phyloP scores from a whole-genome alignment of 2,329 filamentous ascomycete genomes.

The Helminthosporium solani region DNA sequence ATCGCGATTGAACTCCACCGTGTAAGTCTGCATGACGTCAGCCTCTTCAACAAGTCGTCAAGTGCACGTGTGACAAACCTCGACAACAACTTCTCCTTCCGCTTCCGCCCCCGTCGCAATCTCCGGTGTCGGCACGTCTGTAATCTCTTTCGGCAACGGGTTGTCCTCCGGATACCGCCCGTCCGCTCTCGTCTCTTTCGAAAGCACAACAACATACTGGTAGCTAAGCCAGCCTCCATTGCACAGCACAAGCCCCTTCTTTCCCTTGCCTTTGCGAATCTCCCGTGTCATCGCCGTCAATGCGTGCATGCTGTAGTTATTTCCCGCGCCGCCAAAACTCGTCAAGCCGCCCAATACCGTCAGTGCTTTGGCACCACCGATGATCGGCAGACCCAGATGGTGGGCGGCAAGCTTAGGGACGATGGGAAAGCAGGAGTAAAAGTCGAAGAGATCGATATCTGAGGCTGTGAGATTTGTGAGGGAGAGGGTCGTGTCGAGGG shows the following conservation, averaged over 20 bases:
- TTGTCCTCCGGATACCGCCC: constrained; percentile 51
- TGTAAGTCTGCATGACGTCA: constrained; percentile 54
- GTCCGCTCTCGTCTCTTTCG: constrained; percentile 46
- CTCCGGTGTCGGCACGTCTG: constrained; percentile 44
- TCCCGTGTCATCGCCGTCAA: constrained; percentile 46
- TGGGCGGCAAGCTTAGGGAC: constrained; percentile 66
- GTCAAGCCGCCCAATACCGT: constrained; percentile 66
- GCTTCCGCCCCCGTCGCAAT: constrained; percentile 44
- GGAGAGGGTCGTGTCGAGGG: constrained; percentile 56
- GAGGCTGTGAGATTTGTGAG: constrained; percentile 49
- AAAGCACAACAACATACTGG: constrained; percentile 63
- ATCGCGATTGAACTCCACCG: constrained; percentile 57
- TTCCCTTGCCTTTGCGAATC: constrained; percentile 50
- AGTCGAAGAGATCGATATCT: constrained; percentile 62
- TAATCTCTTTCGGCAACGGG: constrained; percentile 48
- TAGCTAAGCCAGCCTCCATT: constrained; percentile 68
- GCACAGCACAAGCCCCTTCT: constrained; percentile 60
- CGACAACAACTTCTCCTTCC: constrained; percentile 54
- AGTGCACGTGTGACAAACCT: constrained; percentile 44
- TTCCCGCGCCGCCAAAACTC: constrained; percentile 68
- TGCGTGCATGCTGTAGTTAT: constrained; percentile 70
- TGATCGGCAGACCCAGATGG: constrained; percentile 57
- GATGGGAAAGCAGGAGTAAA: constrained; percentile 71
- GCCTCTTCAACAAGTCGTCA: neutral
- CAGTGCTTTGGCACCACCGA: constrained; percentile 50